Evolutionary conservation across 768 basidiomycete genomes (phyloP).

Genomic region (Pholiota microspora): DNA sequence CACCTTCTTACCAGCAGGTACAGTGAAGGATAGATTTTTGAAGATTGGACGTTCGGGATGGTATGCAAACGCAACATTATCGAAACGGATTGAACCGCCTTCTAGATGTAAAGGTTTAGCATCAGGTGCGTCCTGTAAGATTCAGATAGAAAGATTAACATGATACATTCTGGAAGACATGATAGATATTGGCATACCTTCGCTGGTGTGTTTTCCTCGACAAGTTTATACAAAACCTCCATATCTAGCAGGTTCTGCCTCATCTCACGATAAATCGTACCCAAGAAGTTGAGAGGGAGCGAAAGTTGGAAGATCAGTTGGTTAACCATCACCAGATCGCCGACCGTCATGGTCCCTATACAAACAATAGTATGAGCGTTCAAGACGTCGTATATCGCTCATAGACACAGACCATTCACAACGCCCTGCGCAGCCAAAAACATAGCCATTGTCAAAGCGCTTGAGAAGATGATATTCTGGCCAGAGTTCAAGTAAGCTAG

Average conservation of each 20-base stretch:
- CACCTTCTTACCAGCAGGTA: constrained; percentile 95
- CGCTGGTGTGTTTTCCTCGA: constrained; percentile 73
- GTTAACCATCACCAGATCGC: constrained; percentile 99
- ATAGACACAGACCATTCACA: constrained; percentile 62
- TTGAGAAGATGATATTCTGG: constrained; percentile 95
- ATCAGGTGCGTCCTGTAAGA: constrained; percentile 57
- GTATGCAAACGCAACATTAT: constrained; percentile 90
- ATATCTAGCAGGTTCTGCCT: constrained; percentile 95
- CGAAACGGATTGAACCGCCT: constrained; percentile 90
- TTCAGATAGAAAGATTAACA: not conserved
- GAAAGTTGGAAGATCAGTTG: constrained; percentile 98
- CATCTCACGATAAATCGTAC: constrained; percentile 96
- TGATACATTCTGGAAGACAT: too few species aligned
- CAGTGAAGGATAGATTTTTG: constrained; percentile 78
- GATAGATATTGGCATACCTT: constrained; percentile 40
- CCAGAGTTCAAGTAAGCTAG: constrained; percentile 93
- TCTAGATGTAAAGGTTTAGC: constrained; percentile 67
- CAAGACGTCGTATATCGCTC: too few species aligned
- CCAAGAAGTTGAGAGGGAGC: constrained; percentile 94
- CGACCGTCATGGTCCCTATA: constrained; percentile 94
- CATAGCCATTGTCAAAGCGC: constrained; percentile 93
- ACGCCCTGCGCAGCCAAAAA: constrained; percentile 95
- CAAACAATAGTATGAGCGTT: too few species aligned
- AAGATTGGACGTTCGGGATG: constrained; percentile 93
- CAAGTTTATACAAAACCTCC: constrained; percentile 91